Conservation (phyloP, 2,329 filamentous ascomycete species). For the Daldinia sp. region DNA sequence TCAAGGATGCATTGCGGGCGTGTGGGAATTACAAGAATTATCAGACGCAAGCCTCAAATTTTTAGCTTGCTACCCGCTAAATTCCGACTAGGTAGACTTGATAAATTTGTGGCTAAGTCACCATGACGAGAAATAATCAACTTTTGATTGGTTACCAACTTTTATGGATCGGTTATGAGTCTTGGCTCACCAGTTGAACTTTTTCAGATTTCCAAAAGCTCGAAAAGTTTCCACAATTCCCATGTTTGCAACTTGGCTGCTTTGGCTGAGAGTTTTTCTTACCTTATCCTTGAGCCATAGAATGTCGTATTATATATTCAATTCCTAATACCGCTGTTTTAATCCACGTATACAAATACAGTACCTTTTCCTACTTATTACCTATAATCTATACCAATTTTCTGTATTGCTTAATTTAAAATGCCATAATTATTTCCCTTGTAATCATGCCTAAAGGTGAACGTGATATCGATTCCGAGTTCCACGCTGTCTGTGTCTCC, state of each 20-base stretch:
- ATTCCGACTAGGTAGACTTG: conserved; percentile 27
- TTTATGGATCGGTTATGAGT: not conserved
- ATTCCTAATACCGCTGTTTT: conserved; percentile 8
- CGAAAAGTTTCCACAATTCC: not conserved
- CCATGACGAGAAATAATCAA: conserved; percentile 41
- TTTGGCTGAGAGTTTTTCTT: not conserved
- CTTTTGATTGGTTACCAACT: conserved; percentile 41
- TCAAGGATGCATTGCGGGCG: conserved; percentile 19
- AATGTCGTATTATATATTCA: not conserved
- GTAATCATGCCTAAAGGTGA: conserved; percentile 40
- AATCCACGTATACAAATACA: not conserved
- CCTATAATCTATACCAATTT: not conserved
- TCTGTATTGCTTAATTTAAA: conserved; percentile 10
- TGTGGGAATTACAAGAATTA: conserved; percentile 9
- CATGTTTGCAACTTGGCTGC: conserved; percentile 3
- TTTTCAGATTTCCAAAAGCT: not conserved
- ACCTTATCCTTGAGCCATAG: not conserved
- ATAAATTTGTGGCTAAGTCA: conserved; percentile 23
- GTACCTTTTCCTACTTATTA: conserved; percentile 1
- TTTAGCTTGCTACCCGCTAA: conserved; percentile 20
- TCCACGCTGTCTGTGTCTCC: conserved; percentile 55
- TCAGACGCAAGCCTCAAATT: conserved; percentile 31
- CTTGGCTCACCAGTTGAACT: conserved; percentile 10
- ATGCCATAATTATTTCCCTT: conserved; percentile 15
- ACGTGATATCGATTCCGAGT: conserved; percentile 55